Percentiles rank a stretch among this genome's conserved stretches.
phyloP scores from a whole-genome alignment of 2,329 filamentous ascomycete species.

The Furcasterigmium sp. region DNA sequence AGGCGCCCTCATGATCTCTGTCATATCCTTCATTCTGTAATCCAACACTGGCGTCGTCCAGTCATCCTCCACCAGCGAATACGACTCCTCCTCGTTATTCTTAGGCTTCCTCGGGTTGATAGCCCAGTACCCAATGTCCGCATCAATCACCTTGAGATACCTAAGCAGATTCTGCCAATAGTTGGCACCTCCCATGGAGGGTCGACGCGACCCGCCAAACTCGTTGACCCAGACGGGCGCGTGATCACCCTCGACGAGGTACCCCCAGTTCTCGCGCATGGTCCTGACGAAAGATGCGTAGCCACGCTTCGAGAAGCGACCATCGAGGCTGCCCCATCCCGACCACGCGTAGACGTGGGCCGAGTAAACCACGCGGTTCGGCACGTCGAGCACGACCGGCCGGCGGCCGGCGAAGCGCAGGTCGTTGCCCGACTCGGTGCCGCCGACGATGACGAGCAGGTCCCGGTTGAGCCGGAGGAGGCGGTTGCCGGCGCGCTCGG shows the following conservation, averaged over 20 bases:
- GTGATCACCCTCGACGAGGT: conserved; percentile 48
- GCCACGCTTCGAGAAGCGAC: conserved; percentile 53
- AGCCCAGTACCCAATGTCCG: conserved; percentile 67
- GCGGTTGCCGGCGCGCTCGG: conserved; percentile 57
- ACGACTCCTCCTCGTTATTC: conserved; percentile 51
- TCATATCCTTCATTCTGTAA: conserved; percentile 58
- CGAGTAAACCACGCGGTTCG: conserved; percentile 58
- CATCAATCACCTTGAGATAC: conserved; percentile 52
- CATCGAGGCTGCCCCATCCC: conserved; percentile 58
- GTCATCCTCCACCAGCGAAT: conserved; percentile 57
- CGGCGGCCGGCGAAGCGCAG: conserved; percentile 48
- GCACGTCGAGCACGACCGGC: conserved; percentile 51
- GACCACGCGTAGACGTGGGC: conserved; percentile 67
- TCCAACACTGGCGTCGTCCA: conserved; percentile 59
- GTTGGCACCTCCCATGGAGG: conserved; percentile 51
- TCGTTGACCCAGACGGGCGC: conserved; percentile 67
- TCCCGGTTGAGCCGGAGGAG: conserved; percentile 53
- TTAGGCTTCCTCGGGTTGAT: conserved; percentile 61
- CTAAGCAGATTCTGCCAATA: conserved; percentile 62
- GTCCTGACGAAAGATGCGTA: conserved; percentile 58
- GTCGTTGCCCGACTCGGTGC: conserved; percentile 63
- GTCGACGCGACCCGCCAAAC: conserved; percentile 52
- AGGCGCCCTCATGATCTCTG: conserved; percentile 40
- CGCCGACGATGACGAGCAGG: conserved; percentile 65
- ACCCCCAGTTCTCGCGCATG: conserved; percentile 63